Conservation (phyloP, 208 protist species). For the Wallacemonas collosoma region DNA sequence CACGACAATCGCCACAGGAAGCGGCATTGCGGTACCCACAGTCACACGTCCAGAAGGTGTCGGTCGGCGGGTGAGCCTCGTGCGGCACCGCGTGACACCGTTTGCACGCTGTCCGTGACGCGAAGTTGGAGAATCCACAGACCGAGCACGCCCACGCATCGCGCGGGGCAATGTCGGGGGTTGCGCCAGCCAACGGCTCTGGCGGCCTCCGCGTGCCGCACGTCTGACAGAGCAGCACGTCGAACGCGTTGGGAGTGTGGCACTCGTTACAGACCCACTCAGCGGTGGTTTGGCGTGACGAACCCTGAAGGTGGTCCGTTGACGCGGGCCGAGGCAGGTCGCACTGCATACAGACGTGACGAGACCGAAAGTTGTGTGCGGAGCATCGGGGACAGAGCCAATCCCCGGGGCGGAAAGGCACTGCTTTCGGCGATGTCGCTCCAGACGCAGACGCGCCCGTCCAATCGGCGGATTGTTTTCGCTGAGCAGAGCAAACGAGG, state of each 20-base stretch:
- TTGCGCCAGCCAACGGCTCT: neutral
- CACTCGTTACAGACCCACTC: conserved; percentile 40
- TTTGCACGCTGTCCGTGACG: conserved; percentile 42
- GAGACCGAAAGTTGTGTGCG: conserved; percentile 51
- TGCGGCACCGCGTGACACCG: conserved; percentile 25
- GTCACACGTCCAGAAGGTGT: conserved; percentile 37
- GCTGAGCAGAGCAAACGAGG: conserved; percentile 31
- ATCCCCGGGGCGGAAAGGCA: conserved; percentile 14
- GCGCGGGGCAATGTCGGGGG: no score
- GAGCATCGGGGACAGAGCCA: conserved; percentile 32
- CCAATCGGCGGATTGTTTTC: neutral
- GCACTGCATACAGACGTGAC: conserved; percentile 36
- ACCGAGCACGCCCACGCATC: neutral
- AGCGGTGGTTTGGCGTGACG: neutral
- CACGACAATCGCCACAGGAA: conserved; percentile 31
- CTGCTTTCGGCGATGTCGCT: neutral
- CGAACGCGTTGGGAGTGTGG: conserved; percentile 29
- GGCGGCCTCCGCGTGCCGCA: conserved; percentile 10
- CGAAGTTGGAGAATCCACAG: conserved; percentile 49
- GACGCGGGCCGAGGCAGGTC: neutral
- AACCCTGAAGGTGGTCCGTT: neutral
- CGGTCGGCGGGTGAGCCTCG: neutral
- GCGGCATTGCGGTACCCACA: conserved; percentile 56
- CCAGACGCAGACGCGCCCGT: neutral
- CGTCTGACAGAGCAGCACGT: conserved; percentile 23